Evolutionary conservation across 257 asterid genomes (phyloP), one percentile per base, ranked within the genome.

Genomic region (Solanum pinnatisectum): DNA sequence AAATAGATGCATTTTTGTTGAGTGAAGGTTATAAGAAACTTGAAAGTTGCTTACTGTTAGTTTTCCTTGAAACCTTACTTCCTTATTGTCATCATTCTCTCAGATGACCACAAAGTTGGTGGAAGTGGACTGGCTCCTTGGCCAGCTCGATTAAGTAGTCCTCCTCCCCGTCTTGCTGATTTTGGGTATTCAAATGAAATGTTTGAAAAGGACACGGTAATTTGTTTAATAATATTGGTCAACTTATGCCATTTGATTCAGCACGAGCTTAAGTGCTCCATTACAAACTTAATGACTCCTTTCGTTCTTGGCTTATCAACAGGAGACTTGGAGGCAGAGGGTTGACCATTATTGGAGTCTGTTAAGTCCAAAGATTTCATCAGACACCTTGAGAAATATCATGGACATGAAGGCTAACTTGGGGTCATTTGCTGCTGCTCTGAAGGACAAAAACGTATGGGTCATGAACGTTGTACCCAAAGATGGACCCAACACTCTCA

Each of bases 391-490:
- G 87, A 91, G 99, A 89, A 97, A 97, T 71, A 92, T 97, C 84
- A 96, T 97, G 98, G 99, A 97, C 89, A 97, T 97, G 99, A 97
- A 95, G 90, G 99, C 99, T 36, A 91, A 97, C 88, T 87, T 97
- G 92, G 99, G 99, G 46, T 96, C 98, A 12, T 97, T 96, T 92
- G 99, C 95, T 36, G 99, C 98, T 86, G 96, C 99, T 83, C 88
- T 97, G 94, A 96, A 95, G 88, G 96, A 96, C 83, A 96, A 93
- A 92, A 93, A 94, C 3, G 96, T 97, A 3, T 97, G 99, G 99
- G 99, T 97, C 89, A 97, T 97, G 99, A 97, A 97, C 83, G 99
- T 94, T 20, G 94, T 94, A 68, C 93, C 99, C 30, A 97, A 95
- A 91, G 99, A 97, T 88, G 99, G 98, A 79, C 98, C 99, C 59